phyloP scores from a whole-genome alignment of 768 basidiomycete species.

The Tulasnella calospora region DNA sequence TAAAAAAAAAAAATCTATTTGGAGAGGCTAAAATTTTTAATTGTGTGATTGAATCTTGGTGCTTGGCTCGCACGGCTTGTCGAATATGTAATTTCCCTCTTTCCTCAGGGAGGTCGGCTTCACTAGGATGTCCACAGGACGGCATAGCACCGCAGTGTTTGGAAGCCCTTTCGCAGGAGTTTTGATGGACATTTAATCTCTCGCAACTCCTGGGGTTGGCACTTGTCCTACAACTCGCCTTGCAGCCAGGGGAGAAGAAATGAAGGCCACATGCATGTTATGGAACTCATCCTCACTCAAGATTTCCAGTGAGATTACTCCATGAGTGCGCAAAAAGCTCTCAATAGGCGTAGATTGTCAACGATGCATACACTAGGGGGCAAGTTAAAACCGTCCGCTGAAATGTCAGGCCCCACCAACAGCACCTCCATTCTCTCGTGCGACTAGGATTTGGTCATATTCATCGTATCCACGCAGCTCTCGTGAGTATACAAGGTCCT shows the following conservation, averaged over 20 bases:
- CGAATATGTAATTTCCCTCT: background rate
- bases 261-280: background rate
- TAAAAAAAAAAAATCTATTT: background rate
- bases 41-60: background rate
- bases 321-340: background rate
- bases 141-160: background rate
- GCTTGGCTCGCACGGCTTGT: background rate
- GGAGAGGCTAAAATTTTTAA: background rate
- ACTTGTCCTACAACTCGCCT: background rate
- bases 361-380: background rate
- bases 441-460: background rate
- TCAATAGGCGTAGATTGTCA: background rate
- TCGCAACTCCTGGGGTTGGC: background rate
- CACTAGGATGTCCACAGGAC: background rate
- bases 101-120: background rate
- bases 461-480: background rate
- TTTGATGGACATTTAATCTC: background rate
- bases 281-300: background rate
- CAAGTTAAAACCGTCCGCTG: background rate
- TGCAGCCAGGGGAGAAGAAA: background rate
- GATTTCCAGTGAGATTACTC: background rate
- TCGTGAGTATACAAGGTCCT: background rate
- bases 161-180: background rate
- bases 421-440: background rate
- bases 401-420: background rate